Evolutionary conservation across 768 basidiomycete species (phyloP).

Genomic region (Lactifluus subvellereus): DNA sequence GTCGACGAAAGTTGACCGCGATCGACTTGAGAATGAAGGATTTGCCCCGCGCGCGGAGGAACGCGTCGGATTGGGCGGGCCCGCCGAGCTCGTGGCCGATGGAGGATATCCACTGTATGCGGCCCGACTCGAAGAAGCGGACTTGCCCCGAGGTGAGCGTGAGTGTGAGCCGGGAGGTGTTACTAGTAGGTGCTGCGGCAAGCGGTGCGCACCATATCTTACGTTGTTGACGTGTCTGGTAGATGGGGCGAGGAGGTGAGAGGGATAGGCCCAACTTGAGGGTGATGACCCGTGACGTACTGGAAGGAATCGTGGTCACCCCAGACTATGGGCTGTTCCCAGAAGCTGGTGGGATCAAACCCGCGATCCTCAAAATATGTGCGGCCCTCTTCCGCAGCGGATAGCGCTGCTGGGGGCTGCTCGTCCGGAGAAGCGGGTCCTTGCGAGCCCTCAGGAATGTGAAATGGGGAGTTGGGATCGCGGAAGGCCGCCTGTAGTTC

Average conservation of each 20-base stretch:
- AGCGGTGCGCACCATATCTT: conserved; percentile 49
- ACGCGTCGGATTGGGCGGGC: conserved; percentile 44
- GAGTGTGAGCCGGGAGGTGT: not conserved
- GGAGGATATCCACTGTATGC: conserved; percentile 60
- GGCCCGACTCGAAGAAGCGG: conserved; percentile 66
- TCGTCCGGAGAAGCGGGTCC: conserved; percentile 59
- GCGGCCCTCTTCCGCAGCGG: conserved; percentile 36
- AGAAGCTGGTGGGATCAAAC: conserved; percentile 61
- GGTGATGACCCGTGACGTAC: conserved; percentile 37
- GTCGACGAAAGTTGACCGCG: conserved; percentile 58
- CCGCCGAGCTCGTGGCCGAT: conserved; percentile 59
- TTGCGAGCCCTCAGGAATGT: conserved; percentile 51
- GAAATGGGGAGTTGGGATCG: conserved; percentile 60
- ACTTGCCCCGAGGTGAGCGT: conserved; percentile 33
- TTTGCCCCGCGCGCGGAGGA: conserved; percentile 60
- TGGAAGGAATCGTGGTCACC: conserved; percentile 76
- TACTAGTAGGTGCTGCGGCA: not conserved
- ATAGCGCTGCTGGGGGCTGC: conserved; percentile 22
- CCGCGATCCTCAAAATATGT: conserved; percentile 42
- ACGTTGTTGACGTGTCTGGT: conserved; percentile 74
- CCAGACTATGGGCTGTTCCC: conserved; percentile 75
- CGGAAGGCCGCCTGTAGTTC: conserved; percentile 56
- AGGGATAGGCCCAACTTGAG: not conserved
- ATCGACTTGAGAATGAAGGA: conserved; percentile 71
- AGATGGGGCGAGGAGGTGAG: not conserved